A percentile compares a stretch with the other conserved stretches of the same genome.
These are phyloP conservation scores for Phytopythium chamaehyphon DNA, from an alignment of 352 stramenopile genomes.

Conservation along the genomic window DNA sequence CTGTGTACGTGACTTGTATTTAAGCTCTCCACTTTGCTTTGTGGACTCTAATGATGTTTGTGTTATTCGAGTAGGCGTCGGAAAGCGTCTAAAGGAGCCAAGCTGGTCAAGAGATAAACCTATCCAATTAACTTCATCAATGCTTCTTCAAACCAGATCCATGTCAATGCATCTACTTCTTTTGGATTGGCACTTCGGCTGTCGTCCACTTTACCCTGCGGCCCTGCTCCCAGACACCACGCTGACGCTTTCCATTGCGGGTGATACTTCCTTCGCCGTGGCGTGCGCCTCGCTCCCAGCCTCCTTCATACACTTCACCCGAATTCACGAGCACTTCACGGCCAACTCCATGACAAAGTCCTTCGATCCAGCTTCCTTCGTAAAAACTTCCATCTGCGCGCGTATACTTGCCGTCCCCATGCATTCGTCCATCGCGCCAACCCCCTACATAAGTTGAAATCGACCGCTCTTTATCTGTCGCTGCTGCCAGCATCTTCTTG, in stretches of 20 bases:
- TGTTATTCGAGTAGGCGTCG: constrained; percentile 24
- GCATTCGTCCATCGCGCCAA: constrained; percentile 65
- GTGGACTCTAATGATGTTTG: background rate
- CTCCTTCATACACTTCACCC: constrained; percentile 56
- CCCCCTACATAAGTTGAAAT: constrained; percentile 41
- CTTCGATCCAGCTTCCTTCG: constrained; percentile 58
- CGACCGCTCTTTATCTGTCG: background rate
- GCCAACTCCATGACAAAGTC: constrained; percentile 47
- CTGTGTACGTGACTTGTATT: constrained; percentile 37
- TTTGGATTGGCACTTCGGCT: constrained; percentile 38
- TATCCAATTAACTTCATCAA: too few species aligned
- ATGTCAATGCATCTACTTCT: constrained; percentile 8
- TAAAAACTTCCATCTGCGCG: constrained; percentile 58
- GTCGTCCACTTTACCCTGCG: constrained; percentile 64
- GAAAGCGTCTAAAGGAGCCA: constrained; percentile 47
- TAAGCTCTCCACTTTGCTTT: too few species aligned
- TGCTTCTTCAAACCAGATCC: too few species aligned
- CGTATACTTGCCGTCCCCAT: constrained; percentile 65
- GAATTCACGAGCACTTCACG: constrained; percentile 39
- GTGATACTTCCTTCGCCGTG: constrained; percentile 59
- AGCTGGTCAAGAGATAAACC: constrained; percentile 50
- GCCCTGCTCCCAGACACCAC: constrained; percentile 56
- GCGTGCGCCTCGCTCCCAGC: constrained; percentile 44
- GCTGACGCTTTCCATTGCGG: constrained; percentile 32
- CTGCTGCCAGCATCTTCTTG: constrained; percentile 5